Base-by-base conservation (phyloP, 225 moss, liverwort and hornwort species). In the Sphagnum contortum region DNA sequence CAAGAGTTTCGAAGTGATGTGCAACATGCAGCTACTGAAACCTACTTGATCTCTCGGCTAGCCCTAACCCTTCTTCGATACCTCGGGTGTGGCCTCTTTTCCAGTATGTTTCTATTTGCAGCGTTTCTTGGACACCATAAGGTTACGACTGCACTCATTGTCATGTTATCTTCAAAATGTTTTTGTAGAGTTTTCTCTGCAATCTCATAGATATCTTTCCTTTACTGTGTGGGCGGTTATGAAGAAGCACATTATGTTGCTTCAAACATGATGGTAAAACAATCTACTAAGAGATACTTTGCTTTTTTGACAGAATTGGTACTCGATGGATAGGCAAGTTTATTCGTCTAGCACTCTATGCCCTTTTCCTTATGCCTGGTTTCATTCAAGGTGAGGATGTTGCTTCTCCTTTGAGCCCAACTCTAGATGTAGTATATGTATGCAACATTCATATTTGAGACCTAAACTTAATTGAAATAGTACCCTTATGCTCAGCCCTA, bases 301-400 rank as follows among this genome's bases (percentile, higher is more conserved):
- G 6, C 0, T 12, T 9, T 10, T 66, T 55, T 6, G 57, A 53
- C 93, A 93, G 91, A 64, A 53, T 85, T 66, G 89, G 92, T 14
- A 79, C 81, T 52, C 82, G 79, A 50, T 89, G 89, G 95, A 75
- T 90, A 49, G 72, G 70, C 73, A 81, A 80, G 75, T 77, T 92
- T 7, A 45, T 87, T 55, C 82, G 80, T 48, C 88, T 96, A 3
- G 73, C 76, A 62, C 72, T 92, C 2, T 96, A 96, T 68, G 78
- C 90, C 61, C 7, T 88, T 5, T 87, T 85, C 67, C 76, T 96
- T 64, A 75, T 87, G 84, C 90, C 85, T 62, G 95, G 95, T 57
- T 90, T 92, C 69, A 57, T 92, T 47, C 92, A 83, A 72, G 86
- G 93, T 94, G 58, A 66, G 66, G 29, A 29, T 29, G 29, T 29